Conservation (phyloP, 1,284 basidiomycete genomes). For the Thecaphora thlaspeos region DNA sequence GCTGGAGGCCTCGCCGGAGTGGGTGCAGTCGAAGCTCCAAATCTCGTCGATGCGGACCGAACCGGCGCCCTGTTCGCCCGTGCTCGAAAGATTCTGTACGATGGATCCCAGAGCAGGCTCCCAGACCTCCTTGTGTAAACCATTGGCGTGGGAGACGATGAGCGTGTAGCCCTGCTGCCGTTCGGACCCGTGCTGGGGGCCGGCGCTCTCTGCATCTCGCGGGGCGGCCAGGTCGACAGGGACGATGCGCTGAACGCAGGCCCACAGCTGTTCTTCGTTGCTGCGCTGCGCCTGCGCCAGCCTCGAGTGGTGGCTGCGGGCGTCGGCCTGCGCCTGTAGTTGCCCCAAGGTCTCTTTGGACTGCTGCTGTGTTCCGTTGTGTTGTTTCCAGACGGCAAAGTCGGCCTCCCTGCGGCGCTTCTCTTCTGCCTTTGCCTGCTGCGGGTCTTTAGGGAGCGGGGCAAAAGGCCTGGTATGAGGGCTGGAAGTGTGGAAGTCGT, state of each 20-base stretch:
- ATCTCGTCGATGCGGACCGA: constrained; percentile 67
- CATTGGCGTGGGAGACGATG: constrained; percentile 75
- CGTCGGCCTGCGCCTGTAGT: constrained; percentile 7
- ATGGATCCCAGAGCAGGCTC: constrained; percentile 66
- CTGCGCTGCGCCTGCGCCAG: constrained; percentile 17
- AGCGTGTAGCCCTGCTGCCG: constrained; percentile 62
- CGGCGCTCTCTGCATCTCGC: no score
- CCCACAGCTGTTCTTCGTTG: constrained; percentile 35
- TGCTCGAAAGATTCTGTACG: constrained; percentile 31
- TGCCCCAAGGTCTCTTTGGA: constrained; percentile 12
- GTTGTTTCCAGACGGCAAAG: constrained; percentile 16
- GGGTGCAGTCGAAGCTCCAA: constrained; percentile 74
- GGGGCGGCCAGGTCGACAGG: constrained; percentile 8
- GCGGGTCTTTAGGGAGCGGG: constrained; percentile 15
- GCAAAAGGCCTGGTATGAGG: constrained; percentile 17
- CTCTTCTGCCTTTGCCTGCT: constrained; percentile 30
- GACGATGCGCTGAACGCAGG: constrained; percentile 19
- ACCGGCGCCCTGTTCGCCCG: constrained; percentile 7
- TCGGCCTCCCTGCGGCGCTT: constrained; percentile 23
- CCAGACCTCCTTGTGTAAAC: constrained; percentile 79
- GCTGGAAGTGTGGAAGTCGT: constrained; percentile 23
- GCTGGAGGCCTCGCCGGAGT: constrained; percentile 73
- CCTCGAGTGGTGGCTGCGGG: constrained; percentile 11
- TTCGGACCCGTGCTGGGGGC: no score
- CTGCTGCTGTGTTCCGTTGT: constrained; percentile 11